Evolutionary conservation across 768 basidiomycete species (phyloP), one percentile per base, ranked within the genome.

Genomic region (Wakefieldia striispora): DNA sequence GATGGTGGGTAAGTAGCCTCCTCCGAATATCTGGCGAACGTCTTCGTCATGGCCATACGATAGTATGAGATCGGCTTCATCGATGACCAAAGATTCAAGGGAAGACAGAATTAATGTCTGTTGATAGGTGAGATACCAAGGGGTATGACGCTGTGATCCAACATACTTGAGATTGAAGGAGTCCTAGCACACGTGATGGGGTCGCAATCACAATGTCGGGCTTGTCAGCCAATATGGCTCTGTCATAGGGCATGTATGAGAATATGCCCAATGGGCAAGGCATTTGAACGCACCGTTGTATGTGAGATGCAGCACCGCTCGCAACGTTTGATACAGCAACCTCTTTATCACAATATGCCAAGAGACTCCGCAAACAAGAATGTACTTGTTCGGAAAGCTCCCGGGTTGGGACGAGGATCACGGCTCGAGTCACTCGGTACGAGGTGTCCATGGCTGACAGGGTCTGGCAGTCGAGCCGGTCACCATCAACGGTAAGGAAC

Each of bases 21-120:
- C 89, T 47, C 70, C 76, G 53, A 88, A 84, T 39, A 84, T 78
- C 50, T 84, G 80, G 23, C 84, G 81, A 39, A 95, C 80, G 51
- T 94, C 91, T 61, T 94, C 90, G 53, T 94, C 88, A 56, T 98
- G 92, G 3, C 97, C 97, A 64, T 98, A 99, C 0, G 95, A 97
- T 17, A 99, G 77, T 45, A 99, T 89, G 33, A 98, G 81, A 65
- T 98, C 97, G 20, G 97, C 97, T 70, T 99, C 97, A 65, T 99
- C 97, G 49, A 99, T 95, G 24, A 95, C 88, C 16, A 99, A 81
- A 5, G 89, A 88, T 40, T 92, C 88, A 26, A 98, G 71, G 1
- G 79, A 75, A 12, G 77, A 61, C 0, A 94, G 70, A 3, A 75
- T 77, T 8, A 98, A 72, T 0, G 82, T 73, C 88, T 91, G 51